Percentiles rank a stretch among this genome's conserved stretches.
These are phyloP conservation scores for Gastrodia elata DNA, from an alignment of 106 monocot genomes.

Conservation along the genomic window DNA sequence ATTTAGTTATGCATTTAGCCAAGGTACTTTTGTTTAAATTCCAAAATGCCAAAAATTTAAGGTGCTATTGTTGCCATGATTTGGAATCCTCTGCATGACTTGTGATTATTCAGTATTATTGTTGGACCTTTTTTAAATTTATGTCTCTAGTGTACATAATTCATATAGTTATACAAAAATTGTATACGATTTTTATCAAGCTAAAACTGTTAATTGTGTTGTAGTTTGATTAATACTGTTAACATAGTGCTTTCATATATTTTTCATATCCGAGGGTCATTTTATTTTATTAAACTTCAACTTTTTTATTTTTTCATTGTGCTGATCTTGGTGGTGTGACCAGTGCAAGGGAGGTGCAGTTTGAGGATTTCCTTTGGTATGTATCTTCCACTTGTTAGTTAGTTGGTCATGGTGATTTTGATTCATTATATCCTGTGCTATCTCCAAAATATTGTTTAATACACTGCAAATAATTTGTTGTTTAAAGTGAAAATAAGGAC, in stretches of 20 bases:
- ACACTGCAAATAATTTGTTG: not conserved
- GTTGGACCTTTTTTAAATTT: not conserved
- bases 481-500: not conserved
- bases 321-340: slow-evolving; percentile 16
- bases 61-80: not conserved
- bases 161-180: not conserved
- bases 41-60: not conserved
- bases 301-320: slow-evolving; percentile 5
- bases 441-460: not conserved
- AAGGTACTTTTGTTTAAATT: not conserved
- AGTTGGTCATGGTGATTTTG: not conserved
- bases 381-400: slow-evolving; percentile 10
- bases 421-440: not conserved
- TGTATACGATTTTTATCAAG: not conserved
- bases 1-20: not conserved
- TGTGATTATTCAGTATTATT: not conserved
- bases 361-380: slow-evolving; percentile 96
- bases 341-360: slow-evolving; percentile 43
- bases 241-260: not conserved
- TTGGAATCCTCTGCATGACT: not conserved
- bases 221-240: not conserved
- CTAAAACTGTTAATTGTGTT: not conserved
- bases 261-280: not conserved
- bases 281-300: slow-evolving; percentile 4
- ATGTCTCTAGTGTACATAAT: not conserved